phyloP scores from a whole-genome alignment of 129 eudicot genomes.

The Arctium minus region DNA sequence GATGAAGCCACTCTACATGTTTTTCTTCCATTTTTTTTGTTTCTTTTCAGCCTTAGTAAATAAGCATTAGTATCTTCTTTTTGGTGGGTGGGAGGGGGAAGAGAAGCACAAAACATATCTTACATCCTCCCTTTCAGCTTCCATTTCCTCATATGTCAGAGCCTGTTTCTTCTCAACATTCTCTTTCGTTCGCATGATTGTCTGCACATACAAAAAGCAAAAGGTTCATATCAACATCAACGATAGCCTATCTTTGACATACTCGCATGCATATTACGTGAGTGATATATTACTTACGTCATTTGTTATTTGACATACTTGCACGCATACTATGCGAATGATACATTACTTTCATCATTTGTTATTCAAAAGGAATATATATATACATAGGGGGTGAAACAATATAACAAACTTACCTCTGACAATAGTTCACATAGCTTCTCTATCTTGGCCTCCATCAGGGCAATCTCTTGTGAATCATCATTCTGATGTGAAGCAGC shows the following conservation, averaged over 20 bases:
- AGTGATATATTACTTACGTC: neutral
- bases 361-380: neutral
- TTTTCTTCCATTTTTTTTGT: neutral
- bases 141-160: conserved; percentile 84
- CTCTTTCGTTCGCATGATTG: conserved; percentile 74
- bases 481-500: conserved; percentile 43
- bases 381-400: neutral
- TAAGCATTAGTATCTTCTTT: neutral
- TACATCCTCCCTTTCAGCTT: conserved; percentile 90
- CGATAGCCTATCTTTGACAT: neutral
- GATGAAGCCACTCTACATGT: neutral
- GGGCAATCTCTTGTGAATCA: conserved; percentile 64
- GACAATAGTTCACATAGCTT: conserved; percentile 75
- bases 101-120: neutral
- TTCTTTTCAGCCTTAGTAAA: neutral
- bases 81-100: neutral
- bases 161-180: conserved; percentile 92
- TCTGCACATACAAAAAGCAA: conserved; percentile 44
- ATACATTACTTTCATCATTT: neutral
- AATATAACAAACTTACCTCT: conserved; percentile 46
- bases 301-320: neutral
- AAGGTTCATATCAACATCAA: neutral
- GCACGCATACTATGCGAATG: neutral
- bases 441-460: conserved; percentile 76
- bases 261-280: neutral